Percentiles rank a stretch among this genome's conserved stretches.
Conservation (phyloP, 495 filamentous ascomycete genomes). For the Poronia punctata region DNA sequence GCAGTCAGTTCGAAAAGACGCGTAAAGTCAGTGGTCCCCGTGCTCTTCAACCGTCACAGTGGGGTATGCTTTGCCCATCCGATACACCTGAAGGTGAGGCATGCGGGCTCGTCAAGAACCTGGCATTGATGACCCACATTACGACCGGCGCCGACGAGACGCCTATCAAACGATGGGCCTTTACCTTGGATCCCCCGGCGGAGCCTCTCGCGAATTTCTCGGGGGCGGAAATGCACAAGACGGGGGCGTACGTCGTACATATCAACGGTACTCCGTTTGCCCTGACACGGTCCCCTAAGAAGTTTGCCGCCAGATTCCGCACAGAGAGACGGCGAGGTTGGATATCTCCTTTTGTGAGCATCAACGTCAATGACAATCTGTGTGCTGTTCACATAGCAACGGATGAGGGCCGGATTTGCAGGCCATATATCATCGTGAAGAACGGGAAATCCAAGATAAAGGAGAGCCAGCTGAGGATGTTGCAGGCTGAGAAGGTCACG, state of each 20-base stretch:
- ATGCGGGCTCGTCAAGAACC: constrained; percentile 95
- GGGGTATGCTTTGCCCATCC: constrained; percentile 92
- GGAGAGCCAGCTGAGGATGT: constrained; percentile 62
- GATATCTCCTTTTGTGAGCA: constrained; percentile 89
- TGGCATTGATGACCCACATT: constrained; percentile 98
- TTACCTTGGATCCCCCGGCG: constrained; percentile 58
- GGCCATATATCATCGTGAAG: constrained; percentile 90
- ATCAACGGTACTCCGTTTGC: constrained; percentile 92
- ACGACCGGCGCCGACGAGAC: constrained; percentile 92
- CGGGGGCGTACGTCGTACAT: constrained; percentile 82
- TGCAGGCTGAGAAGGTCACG: constrained; percentile 71
- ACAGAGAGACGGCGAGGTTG: constrained; percentile 77
- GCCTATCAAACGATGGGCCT: constrained; percentile 73
- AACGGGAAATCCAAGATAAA: constrained; percentile 73
- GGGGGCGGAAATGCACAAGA: constrained; percentile 75
- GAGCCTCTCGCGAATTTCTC: constrained; percentile 55
- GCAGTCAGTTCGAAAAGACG: constrained; percentile 97
- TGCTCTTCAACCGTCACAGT: constrained; percentile 93
- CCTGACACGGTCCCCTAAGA: constrained; percentile 71
- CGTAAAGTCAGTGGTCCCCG: constrained; percentile 91
- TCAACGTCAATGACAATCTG: constrained; percentile 90
- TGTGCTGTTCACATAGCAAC: constrained; percentile 90
- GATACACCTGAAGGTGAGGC: constrained; percentile 98
- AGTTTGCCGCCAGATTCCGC: constrained; percentile 76
- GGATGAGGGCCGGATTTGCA: constrained; percentile 91